These are phyloP conservation scores for Aspergillus proliferans DNA, from an alignment of 2,329 filamentous ascomycete genomes.

Conservation along the genomic window DNA sequence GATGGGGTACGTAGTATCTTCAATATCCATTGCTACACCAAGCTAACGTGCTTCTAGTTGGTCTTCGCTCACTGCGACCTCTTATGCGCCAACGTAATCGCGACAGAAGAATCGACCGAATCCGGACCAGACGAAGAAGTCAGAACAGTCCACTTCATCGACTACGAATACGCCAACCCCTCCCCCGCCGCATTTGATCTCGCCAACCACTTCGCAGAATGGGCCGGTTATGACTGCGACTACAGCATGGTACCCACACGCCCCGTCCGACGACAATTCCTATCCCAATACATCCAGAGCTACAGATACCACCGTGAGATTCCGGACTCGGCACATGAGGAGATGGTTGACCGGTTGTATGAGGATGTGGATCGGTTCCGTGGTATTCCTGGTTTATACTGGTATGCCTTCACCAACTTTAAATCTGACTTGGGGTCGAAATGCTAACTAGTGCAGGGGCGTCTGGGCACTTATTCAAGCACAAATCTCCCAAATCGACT, in stretches of 20 bases:
- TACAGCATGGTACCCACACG: slow-evolving; percentile 74
- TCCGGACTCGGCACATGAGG: slow-evolving; percentile 43
- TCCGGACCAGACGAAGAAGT: slow-evolving; percentile 28
- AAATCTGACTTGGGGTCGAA: background rate
- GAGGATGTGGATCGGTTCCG: slow-evolving; percentile 80
- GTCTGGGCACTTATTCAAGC: slow-evolving; percentile 96
- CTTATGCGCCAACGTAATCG: slow-evolving; percentile 92
- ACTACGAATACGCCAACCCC: slow-evolving; percentile 96
- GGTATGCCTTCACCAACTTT: slow-evolving; percentile 28
- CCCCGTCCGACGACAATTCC: slow-evolving; percentile 70
- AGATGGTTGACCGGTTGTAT: slow-evolving; percentile 63
- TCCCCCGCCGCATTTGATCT: slow-evolving; percentile 94
- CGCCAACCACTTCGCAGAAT: slow-evolving; percentile 96
- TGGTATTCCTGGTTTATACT: slow-evolving; percentile 81
- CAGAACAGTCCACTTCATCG: slow-evolving; percentile 74
- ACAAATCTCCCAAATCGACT: slow-evolving; percentile 89
- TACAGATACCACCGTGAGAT: slow-evolving; percentile 54
- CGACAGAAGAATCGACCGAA: slow-evolving; percentile 22
- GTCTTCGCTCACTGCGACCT: slow-evolving; percentile 95
- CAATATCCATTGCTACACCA: background rate
- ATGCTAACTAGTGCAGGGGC: slow-evolving; percentile 58
- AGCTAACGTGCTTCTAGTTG: slow-evolving; percentile 47
- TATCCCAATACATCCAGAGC: slow-evolving; percentile 71
- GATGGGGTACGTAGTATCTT: slow-evolving; percentile 54
- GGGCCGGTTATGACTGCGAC: slow-evolving; percentile 95